Evolutionary conservation across 2,329 filamentous ascomycete species (phyloP), one percentile per base, ranked within the genome.

Genomic region (Gnomoniopsis sp.): DNA sequence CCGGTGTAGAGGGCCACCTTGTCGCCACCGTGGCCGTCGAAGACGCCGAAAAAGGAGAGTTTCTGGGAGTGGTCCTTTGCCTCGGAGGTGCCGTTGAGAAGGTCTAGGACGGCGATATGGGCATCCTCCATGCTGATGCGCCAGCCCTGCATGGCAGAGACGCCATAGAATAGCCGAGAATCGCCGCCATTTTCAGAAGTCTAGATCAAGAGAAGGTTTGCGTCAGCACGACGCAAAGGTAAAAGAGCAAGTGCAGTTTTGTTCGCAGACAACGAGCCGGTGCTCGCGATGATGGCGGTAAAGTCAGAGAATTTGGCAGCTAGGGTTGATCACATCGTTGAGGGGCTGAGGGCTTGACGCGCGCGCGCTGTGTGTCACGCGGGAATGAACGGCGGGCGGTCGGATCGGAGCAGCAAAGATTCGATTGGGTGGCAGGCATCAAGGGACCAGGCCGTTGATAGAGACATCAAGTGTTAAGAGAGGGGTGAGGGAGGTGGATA

Each of bases 81-180:
- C 57, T 87, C 72, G 61, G 72, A 72, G 59, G 75, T 69, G 59
- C 73, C 69, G 62, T 86, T 80, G 70, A 95, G 85, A 66, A 98
- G 86, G 75, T 98, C 91, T 72, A 99, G 89, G 54, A 98, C 79
- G 57, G 90, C 85, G 62, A 90, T 91, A 78, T 99, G 95, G 64
- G 95, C 88, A 74, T 99, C 95, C 76, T 99, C 95, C 95, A 99
- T 99, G 81, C 91, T 96, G 79, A 99, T 98, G 79, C 95, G 90
- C 95, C 95, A 99, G 81, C 95, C 95, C 78, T 99, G 95, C 95
- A 99, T 99, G 77, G 92, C 92, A 66, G 95, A 99, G 66, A 98
- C 87, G 72, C 95, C 95, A 76, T 90, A 99, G 72, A 95, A 78
- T 72, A 96, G 87, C 72, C 91, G 88, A 65, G 96, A 92, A 90